Evolutionary conservation across 176 grass and related monocot species (phyloP), one percentile per base, ranked within the genome.

Genomic region (Zizania latifolia): DNA sequence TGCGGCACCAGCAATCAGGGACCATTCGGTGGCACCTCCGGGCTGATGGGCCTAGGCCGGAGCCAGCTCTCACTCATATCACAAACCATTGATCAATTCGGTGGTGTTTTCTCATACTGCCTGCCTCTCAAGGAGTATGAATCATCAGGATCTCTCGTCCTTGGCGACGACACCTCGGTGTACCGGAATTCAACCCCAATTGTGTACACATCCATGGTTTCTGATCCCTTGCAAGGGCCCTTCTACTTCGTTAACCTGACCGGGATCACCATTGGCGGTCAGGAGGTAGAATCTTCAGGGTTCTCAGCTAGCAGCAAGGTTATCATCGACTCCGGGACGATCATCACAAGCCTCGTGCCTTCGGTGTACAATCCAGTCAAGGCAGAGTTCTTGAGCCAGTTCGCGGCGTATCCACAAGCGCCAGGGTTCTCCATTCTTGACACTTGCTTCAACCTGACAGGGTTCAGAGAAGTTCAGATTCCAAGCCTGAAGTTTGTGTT

Each of bases 171-270:
- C 71, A 23, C 86, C 0, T 83, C 84, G 26, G 71, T 32, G 81
- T 98, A 92, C 65, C 86, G 37, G 27, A 98, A 93, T 19, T 86
- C 80, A 2, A 90, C 84, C 0, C 86, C 88, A n/a, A 51, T 98
- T 39, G 78, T 71, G 11, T 94, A 98, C 89, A 73, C 91, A 8
- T 62, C 83, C 4, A 91, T 92, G 91, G 68, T 86, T 4, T 82
- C 71, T 22, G 89, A 93, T 54, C 83, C 86, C 1, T 31, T 59
- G 22, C 81, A 87, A 38, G 80, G 83, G 1, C 94, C 91, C 4
- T 98, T 90, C 85, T 98, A 98, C 83, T 84, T 94, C 40, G 58
- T 94, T 62, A 94, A 88, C 76, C 78, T 94, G 26, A 98, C 94
- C 4, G 94, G 89, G 32, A 72, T 89, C 53, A 75, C 62, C 26